Conservation (phyloP, 148 eudicot genomes). For the Simmondsia chinensis region DNA sequence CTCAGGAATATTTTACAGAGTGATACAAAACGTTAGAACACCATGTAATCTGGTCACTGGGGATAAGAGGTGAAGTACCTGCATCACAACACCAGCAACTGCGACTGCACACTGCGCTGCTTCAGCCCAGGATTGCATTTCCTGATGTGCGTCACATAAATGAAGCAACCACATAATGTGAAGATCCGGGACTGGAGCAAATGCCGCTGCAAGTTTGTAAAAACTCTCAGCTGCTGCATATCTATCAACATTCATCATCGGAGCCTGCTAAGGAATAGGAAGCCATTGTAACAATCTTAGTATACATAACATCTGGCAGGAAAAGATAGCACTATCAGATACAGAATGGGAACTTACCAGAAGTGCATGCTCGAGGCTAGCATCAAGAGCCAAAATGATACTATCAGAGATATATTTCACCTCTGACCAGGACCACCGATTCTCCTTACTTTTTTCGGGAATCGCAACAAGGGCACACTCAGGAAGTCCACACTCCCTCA, state of each 20-base stretch:
- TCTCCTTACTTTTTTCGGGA: conserved; percentile 47
- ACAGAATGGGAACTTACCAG: conserved; percentile 41
- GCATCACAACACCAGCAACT: conserved; percentile 99
- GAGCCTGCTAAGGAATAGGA: conserved; percentile 43
- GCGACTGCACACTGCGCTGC: conserved; percentile 99
- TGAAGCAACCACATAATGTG: conserved; percentile 99
- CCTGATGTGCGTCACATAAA: conserved; percentile 99
- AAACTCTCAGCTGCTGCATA: conserved; percentile 98
- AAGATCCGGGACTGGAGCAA: conserved; percentile 99
- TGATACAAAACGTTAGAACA: no score
- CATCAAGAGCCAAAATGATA: conserved; percentile 87
- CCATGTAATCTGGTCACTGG: no score
- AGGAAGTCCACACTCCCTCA: conserved; percentile 75
- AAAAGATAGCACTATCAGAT: background rate
- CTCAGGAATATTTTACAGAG: no score
- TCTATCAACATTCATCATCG: conserved; percentile 84
- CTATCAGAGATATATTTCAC: conserved; percentile 66
- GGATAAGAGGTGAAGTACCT: conserved; percentile 36
- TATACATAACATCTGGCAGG: background rate
- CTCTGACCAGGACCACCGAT: conserved; percentile 89
- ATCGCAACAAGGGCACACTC: conserved; percentile 51
- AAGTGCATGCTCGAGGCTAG: conserved; percentile 93
- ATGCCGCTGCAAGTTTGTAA: conserved; percentile 90
- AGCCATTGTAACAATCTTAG: conserved; percentile 10
- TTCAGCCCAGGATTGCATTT: conserved; percentile 99